These are phyloP conservation scores for Polychytrium aggregatum DNA, from an alignment of 192 early-diverging fungal genomes.

Conservation along the genomic window DNA sequence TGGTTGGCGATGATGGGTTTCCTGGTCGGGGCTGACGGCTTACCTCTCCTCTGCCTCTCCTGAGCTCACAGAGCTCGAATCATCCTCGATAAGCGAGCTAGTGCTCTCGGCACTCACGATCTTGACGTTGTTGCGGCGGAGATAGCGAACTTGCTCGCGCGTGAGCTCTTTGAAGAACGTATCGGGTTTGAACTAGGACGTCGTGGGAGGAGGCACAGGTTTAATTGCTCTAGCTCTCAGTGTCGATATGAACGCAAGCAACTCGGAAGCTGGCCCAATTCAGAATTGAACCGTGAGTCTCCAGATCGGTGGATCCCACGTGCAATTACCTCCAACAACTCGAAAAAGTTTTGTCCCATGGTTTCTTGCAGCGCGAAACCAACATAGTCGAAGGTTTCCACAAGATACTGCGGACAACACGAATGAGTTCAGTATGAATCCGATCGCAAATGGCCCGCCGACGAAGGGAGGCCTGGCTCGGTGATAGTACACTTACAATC, in stretches of 20 bases:
- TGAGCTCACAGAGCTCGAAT: conserved; percentile 15
- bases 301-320: no score
- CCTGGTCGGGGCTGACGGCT: no score
- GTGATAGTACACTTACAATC: conserved; percentile 17
- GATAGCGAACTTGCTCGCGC: conserved; percentile 45
- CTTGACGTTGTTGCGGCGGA: conserved; percentile 39
- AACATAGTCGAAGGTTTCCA: conserved; percentile 30
- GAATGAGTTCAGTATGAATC: no score
- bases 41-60: conserved; percentile 24
- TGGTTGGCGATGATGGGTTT: background rate
- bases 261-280: background rate
- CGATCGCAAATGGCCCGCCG: no score
- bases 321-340: conserved; percentile 41
- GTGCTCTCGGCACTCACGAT: conserved; percentile 13
- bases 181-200: conserved; percentile 42
- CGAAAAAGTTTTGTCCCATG: conserved; percentile 53
- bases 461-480: no score
- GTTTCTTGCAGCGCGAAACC: conserved; percentile 25
- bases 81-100: conserved; percentile 11
- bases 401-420: conserved; percentile 22
- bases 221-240: no score
- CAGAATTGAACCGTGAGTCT: no score
- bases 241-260: background rate
- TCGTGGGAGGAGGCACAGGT: no score
- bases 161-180: conserved; percentile 47